These are phyloP conservation scores for Metschnikowia noctiluminum DNA, from an alignment of 805 yeast species.

Conservation along the genomic window DNA sequence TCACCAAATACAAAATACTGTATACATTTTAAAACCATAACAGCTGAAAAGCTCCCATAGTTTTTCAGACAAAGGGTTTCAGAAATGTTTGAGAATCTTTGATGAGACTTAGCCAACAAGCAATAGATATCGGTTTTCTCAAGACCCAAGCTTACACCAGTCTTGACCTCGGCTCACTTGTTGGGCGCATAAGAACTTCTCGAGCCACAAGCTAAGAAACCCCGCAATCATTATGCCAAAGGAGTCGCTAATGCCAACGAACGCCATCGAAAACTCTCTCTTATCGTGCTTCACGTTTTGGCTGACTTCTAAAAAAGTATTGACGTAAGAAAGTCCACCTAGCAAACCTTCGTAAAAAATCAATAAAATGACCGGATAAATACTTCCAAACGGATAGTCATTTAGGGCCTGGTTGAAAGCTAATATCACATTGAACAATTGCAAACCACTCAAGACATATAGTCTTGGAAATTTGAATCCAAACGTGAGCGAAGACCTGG, in stretches of 20 bases:
- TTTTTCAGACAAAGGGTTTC: too few relatives aligned
- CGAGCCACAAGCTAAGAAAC: slow-evolving; percentile 66
- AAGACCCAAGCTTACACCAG: slow-evolving; percentile 53
- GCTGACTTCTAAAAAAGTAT: slow-evolving; percentile 76
- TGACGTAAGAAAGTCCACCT: slow-evolving; percentile 89
- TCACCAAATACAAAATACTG: too few relatives aligned
- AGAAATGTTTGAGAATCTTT: too few relatives aligned
- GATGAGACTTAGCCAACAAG: too few relatives aligned
- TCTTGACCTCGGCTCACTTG: slow-evolving; percentile 73
- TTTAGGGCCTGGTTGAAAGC: slow-evolving; percentile 63
- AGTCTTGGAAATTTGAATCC: slow-evolving; percentile 55
- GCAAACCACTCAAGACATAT: slow-evolving; percentile 63
- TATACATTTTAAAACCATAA: too few relatives aligned
- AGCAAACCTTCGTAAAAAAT: slow-evolving; percentile 84
- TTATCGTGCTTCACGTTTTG: slow-evolving; percentile 46
- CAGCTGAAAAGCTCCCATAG: too few relatives aligned
- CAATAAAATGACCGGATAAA: slow-evolving; percentile 60
- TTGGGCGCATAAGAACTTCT: slow-evolving; percentile 63
- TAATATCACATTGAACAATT: slow-evolving; percentile 56
- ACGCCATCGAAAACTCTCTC: slow-evolving; percentile 67
- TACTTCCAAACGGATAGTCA: slow-evolving; percentile 51
- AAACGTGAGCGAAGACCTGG: slow-evolving; percentile 76
- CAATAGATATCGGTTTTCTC: too few relatives aligned
- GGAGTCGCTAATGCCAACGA: slow-evolving; percentile 80
- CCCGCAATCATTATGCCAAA: slow-evolving; percentile 86